Conservation (phyloP, 1,139 yeast genomes). For the Pichia sp. region DNA sequence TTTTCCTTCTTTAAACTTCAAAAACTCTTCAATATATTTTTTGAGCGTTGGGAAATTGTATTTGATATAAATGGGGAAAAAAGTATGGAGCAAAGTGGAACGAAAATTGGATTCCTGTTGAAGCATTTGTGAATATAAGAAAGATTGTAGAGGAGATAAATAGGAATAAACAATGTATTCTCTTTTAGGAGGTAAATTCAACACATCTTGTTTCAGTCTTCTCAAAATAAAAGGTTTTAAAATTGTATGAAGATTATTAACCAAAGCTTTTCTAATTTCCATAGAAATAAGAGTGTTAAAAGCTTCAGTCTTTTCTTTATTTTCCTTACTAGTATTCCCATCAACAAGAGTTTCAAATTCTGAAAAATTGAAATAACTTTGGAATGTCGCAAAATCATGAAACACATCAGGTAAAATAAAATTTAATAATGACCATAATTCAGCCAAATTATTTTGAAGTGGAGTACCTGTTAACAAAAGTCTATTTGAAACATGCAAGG, state of each 20-base stretch:
- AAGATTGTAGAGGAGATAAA: constrained; percentile 50
- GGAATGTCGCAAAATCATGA: constrained; percentile 80
- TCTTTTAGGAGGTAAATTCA: constrained; percentile 76
- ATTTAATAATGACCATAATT: constrained; percentile 83
- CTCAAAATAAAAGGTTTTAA: constrained; percentile 81
- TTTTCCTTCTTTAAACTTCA: not conserved
- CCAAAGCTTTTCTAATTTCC: constrained; percentile 57
- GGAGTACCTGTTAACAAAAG: constrained; percentile 89
- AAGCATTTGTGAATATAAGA: constrained; percentile 9
- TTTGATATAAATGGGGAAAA: constrained; percentile 39
- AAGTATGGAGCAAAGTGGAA: constrained; percentile 29
- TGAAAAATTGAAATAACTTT: constrained; percentile 87
- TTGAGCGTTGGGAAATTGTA: constrained; percentile 31
- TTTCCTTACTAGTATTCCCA: constrained; percentile 25
- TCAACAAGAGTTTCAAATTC: constrained; percentile 41
- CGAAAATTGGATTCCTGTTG: constrained; percentile 7
- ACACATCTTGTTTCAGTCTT: constrained; percentile 69
- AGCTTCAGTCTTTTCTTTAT: constrained; percentile 19
- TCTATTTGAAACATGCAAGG: constrained; percentile 59
- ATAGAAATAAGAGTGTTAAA: constrained; percentile 47
- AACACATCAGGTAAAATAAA: constrained; percentile 89
- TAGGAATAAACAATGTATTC: constrained; percentile 78
- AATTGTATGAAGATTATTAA: constrained; percentile 76
- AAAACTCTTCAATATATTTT: constrained; percentile 1
- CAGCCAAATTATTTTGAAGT: constrained; percentile 79